Base-by-base conservation (phyloP, 1,284 basidiomycete species). In the Leccinum griseonigrum region DNA sequence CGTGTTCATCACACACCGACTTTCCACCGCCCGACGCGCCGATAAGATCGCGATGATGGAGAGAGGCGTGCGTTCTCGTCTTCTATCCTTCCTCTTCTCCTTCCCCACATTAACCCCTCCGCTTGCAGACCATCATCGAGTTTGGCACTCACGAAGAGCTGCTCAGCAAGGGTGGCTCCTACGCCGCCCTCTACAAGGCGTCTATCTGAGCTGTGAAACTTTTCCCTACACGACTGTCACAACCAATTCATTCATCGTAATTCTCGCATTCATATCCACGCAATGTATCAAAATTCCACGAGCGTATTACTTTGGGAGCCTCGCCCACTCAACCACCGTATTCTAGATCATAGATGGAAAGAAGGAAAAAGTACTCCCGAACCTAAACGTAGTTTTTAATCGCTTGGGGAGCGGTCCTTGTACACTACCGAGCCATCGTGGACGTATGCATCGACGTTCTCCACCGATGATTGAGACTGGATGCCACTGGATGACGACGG, bases 11-110 rank as follows among this genome's bases (percentile, higher is more conserved):
- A 92, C 91, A 4, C 92, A 94, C 76, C 83, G 90, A 64, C 83
- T 94, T 63, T 86, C 88, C 28, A 90, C 88, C 51, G 91, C 90
- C 18, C 84, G 89, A 13, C 83, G 87, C 54, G 90, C 90, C 63
- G 89, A 91, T 76, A 91, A 89, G 75, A 86, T 94, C 66, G 92
- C 90, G 50, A 91, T 94, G 82, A 90, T 94, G 84, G 88, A 92
- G 66, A 81, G 85, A 68, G 92, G 92, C 71, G 90, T 91, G 76
- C 57, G 70, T 75, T 36, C 59, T 59, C 55, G 53, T 29, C 46
- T 48, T 48, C 46, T 48, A 22, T 72, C 84, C 75, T 40, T 63
- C 57, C 50, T 61, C 56, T 64, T 58, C 58, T 62, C 56, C 60
- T 66, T 62, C 48, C 48, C n/a, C 28, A 50, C 43, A 67, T 67